phyloP scores from a whole-genome alignment of 768 basidiomycete genomes.

The Nidularia pulvinata region DNA sequence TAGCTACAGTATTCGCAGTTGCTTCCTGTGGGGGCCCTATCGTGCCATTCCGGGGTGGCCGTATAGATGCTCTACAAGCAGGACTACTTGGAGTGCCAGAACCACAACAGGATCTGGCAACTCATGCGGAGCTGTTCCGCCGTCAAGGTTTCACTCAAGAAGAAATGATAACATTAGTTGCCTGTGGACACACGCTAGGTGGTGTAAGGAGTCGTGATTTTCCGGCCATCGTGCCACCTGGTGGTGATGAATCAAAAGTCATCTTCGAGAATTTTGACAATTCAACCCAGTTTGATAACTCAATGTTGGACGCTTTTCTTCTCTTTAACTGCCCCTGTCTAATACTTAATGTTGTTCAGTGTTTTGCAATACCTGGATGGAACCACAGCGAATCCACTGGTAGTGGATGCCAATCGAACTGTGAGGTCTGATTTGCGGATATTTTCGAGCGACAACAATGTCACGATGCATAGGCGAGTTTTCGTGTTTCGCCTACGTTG shows the following conservation, averaged over 20 bases:
- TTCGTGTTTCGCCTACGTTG: neutral
- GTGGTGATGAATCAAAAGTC: slow-evolving; percentile 8
- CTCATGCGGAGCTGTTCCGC: slow-evolving; percentile 27
- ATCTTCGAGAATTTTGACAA: slow-evolving; percentile 24
- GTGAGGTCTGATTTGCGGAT: slow-evolving; percentile 35
- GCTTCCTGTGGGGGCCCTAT: slow-evolving; percentile 37
- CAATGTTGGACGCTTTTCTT: slow-evolving; percentile 17
- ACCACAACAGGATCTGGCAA: slow-evolving; percentile 28
- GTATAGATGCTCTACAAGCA: slow-evolving; percentile 31
- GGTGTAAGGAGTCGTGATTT: slow-evolving; percentile 35
- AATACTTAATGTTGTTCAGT: slow-evolving; percentile 11
- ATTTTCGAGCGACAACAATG: slow-evolving; percentile 34
- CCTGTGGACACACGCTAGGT: slow-evolving; percentile 45
- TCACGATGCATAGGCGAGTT: slow-evolving; percentile 31
- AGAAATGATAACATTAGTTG: slow-evolving; percentile 45
- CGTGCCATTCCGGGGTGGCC: slow-evolving; percentile 34
- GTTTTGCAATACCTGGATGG: slow-evolving; percentile 34
- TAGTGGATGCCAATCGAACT: slow-evolving; percentile 26
- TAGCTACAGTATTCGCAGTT: slow-evolving; percentile 30
- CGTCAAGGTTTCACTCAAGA: slow-evolving; percentile 33
- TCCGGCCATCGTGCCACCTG: slow-evolving; percentile 26
- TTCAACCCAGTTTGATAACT: slow-evolving; percentile 27
- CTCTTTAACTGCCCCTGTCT: neutral
- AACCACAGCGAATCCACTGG: slow-evolving; percentile 34
- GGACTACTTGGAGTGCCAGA: slow-evolving; percentile 35